Percentiles rank a stretch among this genome's conserved stretches.
phyloP scores from a whole-genome alignment of 306 rosid genomes.

The Cicer chorassanicum region DNA sequence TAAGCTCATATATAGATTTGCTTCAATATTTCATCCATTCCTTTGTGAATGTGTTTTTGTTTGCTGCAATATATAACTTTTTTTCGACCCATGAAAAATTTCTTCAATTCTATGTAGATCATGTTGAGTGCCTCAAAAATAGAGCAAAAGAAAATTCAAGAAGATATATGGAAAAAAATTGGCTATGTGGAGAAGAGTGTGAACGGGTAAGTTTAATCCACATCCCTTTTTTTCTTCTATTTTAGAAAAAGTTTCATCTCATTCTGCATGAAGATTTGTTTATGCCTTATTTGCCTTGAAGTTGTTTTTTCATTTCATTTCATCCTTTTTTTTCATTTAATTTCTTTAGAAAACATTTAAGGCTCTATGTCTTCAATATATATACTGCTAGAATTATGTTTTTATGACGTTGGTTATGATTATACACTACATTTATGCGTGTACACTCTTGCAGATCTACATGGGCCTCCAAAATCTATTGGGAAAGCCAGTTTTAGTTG shows the following conservation, averaged over 20 bases:
- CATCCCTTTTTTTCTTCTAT: conserved; percentile 16
- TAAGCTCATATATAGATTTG: conserved; percentile 45
- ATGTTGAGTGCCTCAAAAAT: conserved; percentile 59
- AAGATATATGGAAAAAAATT: conserved; percentile 46
- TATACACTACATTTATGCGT: conserved; percentile 22
- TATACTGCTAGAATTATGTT: conserved; percentile 23
- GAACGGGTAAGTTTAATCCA: conserved; percentile 55
- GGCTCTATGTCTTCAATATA: conserved; percentile 24
- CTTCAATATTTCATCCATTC: conserved; percentile 36
- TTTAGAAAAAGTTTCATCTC: not conserved
- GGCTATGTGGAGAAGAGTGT: conserved; percentile 74
- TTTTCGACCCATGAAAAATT: not conserved
- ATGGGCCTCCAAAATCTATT: conserved; percentile 57
- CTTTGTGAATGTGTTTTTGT: conserved; percentile 12
- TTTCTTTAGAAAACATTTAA: not conserved
- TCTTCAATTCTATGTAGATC: conserved; percentile 62
- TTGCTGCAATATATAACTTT: not conserved
- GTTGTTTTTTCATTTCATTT: no score
- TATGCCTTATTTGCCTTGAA: no score
- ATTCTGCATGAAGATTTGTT: conserved; percentile 6
- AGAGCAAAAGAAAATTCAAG: conserved; percentile 37
- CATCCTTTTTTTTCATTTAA: conserved; percentile 9
- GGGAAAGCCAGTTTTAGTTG: conserved; percentile 61
- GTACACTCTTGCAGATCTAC: conserved; percentile 60
- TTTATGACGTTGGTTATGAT: not conserved